phyloP scores from a whole-genome alignment of 2,329 filamentous ascomycete species.

The Epichloe scottii region DNA sequence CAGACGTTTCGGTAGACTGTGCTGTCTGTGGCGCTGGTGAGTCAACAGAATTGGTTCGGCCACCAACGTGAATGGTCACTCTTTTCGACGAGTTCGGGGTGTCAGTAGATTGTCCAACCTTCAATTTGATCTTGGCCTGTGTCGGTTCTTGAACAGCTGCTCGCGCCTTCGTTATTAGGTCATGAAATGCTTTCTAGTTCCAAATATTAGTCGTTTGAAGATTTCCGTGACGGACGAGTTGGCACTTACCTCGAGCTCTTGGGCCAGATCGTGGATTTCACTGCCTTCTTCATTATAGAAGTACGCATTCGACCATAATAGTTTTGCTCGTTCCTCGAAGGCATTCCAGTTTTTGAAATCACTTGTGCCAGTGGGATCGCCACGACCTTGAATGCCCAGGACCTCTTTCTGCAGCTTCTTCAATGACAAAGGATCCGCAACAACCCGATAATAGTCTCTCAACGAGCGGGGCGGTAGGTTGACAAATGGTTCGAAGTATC shows the following conservation, averaged over 20 bases:
- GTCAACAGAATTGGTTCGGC: conserved; percentile 39
- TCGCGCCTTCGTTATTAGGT: conserved; percentile 59
- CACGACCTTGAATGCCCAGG: conserved; percentile 57
- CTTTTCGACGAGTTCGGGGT: conserved; percentile 40
- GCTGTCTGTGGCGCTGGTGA: conserved; percentile 34
- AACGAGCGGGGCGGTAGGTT: conserved; percentile 63
- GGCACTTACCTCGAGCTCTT: conserved; percentile 58
- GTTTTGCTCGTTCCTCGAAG: conserved; percentile 66
- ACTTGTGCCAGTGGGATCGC: conserved; percentile 46
- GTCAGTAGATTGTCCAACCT: conserved; percentile 41
- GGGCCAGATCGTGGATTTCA: conserved; percentile 65
- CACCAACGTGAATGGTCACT: conserved; percentile 60
- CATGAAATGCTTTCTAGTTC: conserved; percentile 53
- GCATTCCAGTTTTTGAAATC: conserved; percentile 73
- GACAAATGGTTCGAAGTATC: conserved; percentile 61
- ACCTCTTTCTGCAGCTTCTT: conserved; percentile 66
- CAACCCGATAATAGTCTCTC: conserved; percentile 78
- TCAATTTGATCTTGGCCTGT: conserved; percentile 70
- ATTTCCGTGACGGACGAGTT: neutral
- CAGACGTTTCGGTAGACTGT: conserved; percentile 11
- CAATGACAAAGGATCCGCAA: conserved; percentile 68
- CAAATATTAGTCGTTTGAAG: conserved; percentile 7
- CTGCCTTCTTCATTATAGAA: conserved; percentile 89
- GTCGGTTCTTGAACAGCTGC: conserved; percentile 58
- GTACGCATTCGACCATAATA: conserved; percentile 79